Conservation (phyloP, 306 rosid species). For the Sphenostylis stenocarpa region DNA sequence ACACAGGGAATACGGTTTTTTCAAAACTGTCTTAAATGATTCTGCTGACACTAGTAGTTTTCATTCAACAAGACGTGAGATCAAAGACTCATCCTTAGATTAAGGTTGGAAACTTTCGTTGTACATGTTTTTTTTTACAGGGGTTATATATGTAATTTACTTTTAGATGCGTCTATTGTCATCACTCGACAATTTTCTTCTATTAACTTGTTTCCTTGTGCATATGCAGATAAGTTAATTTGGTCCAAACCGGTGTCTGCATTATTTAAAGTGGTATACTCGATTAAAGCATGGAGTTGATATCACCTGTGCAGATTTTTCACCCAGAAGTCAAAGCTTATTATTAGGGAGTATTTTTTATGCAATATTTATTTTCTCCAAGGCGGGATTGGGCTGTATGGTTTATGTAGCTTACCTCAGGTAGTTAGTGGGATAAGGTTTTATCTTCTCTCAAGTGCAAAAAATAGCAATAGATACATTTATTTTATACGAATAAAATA, state of each 20-base stretch:
- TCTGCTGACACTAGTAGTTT: conserved; percentile 6
- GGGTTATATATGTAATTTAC: background rate
- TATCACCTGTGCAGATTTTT: background rate
- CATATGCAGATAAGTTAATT: conserved; percentile 22
- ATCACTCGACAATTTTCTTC: background rate
- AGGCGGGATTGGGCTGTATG: background rate
- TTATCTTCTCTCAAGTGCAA: background rate
- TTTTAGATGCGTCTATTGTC: background rate
- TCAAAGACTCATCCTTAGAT: conserved; percentile 15
- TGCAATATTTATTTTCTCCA: background rate
- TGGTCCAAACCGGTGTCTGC: background rate
- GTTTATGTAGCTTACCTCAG: background rate
- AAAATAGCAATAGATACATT: conserved; percentile 17
- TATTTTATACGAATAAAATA: background rate
- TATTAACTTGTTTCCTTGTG: conserved; percentile 1
- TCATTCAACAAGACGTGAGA: conserved; percentile 22
- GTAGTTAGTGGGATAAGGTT: background rate
- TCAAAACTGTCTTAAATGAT: conserved; percentile 66
- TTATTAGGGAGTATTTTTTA: background rate
- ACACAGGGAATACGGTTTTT: conserved; percentile 89
- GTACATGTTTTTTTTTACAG: background rate
- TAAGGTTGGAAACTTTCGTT: conserved; percentile 28
- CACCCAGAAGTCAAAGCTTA: conserved; percentile 11
- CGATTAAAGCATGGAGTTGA: background rate
- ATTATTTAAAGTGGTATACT: background rate